phyloP scores from a whole-genome alignment of 2,329 filamentous ascomycete species.

The Fusarium cyanostomum region DNA sequence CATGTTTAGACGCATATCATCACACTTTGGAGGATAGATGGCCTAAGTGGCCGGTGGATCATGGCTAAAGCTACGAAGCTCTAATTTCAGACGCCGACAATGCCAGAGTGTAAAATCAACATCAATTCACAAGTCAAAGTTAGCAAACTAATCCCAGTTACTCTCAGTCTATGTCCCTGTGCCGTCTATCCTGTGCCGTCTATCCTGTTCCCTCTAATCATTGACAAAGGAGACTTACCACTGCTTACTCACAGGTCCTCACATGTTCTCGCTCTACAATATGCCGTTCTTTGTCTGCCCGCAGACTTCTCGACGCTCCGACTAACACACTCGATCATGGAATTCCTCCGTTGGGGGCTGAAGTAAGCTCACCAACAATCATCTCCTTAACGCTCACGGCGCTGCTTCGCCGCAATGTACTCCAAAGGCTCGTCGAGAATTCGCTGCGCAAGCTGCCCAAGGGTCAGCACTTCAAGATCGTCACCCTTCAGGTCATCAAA shows the following conservation, averaged over 20 bases:
- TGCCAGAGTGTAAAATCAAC: constrained; percentile 26
- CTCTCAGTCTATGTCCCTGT: neutral
- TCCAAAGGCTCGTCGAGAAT: neutral
- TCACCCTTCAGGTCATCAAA: neutral
- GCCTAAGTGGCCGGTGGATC: constrained; percentile 23
- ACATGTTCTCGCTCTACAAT: neutral
- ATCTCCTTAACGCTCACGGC: neutral
- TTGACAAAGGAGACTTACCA: neutral
- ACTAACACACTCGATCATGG: neutral
- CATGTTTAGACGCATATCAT: constrained; percentile 28
- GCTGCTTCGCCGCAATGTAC: neutral
- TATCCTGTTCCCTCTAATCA: neutral
- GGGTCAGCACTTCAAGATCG: neutral
- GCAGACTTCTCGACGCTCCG: neutral
- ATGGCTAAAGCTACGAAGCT: constrained; percentile 13
- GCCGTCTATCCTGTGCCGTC: neutral
- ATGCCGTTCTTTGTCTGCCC: neutral
- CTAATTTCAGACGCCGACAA: constrained; percentile 21
- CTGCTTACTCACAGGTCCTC: neutral
- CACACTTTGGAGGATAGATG: constrained; percentile 19
- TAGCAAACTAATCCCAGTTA: neutral
- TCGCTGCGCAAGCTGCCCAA: too few relatives aligned
- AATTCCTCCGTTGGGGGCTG: neutral
- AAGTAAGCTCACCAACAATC: neutral
- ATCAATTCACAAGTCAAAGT: neutral